Evolutionary conservation across 352 stramenopile species (phyloP).

Genomic region (Elongisporangium prolatum): DNA sequence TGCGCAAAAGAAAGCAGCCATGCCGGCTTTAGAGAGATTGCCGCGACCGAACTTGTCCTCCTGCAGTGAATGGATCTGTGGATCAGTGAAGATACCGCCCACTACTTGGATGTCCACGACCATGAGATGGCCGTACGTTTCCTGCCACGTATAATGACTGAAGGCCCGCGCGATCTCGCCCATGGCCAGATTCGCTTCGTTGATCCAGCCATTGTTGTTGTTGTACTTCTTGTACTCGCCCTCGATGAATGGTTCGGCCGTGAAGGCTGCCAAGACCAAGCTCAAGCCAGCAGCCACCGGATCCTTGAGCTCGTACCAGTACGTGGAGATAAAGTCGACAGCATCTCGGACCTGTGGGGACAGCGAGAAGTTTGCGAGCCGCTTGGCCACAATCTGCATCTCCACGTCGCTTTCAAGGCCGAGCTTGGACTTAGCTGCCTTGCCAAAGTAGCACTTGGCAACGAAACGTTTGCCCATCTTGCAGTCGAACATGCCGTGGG

Average conservation of each 20-base stretch:
- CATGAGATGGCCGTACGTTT: constrained; percentile 27
- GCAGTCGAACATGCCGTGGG: constrained; percentile 28
- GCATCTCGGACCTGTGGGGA: constrained; percentile 13
- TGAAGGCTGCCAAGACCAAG: constrained; percentile 21
- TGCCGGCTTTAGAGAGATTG: constrained; percentile 21
- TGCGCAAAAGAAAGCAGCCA: constrained; percentile 34
- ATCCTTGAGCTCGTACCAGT: constrained; percentile 33
- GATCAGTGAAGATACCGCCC: constrained; percentile 35
- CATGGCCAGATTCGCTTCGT: background rate
- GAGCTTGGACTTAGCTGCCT: constrained; percentile 4
- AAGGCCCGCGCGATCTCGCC: constrained; percentile 30
- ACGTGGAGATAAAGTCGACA: constrained; percentile 43
- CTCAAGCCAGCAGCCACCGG: constrained; percentile 5
- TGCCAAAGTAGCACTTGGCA: constrained; percentile 32
- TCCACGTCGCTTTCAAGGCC: constrained; percentile 26
- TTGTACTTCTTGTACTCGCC: constrained; percentile 47
- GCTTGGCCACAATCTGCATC: constrained; percentile 33
- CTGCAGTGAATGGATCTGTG: constrained; percentile 33
- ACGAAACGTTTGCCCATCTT: constrained; percentile 24
- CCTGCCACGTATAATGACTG: constrained; percentile 37
- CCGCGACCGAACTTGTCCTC: constrained; percentile 14
- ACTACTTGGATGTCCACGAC: constrained; percentile 39
- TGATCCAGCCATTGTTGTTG: constrained; percentile 32
- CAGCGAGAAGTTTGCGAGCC: constrained; percentile 29
- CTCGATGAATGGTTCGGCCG: constrained; percentile 29